Evolutionary conservation across 2,329 filamentous ascomycete species (phyloP).

Genomic region (Aspergillus glaucus): DNA sequence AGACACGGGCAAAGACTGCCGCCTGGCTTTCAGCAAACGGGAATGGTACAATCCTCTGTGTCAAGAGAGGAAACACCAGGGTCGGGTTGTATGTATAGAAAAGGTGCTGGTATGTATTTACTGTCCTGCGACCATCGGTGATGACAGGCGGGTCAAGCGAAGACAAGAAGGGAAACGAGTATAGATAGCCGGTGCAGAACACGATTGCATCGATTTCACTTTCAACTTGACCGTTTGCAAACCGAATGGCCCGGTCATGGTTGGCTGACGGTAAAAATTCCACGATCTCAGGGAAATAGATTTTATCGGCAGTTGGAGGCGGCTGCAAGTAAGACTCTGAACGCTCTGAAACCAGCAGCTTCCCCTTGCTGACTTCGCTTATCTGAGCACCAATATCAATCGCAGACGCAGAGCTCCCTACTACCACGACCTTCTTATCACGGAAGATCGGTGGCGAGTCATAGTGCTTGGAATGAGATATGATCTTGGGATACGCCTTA

Average conservation of each 20-base stretch:
- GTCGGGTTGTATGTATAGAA: conserved; percentile 72
- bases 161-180: conserved; percentile 67
- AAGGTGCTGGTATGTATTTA: conserved; percentile 71
- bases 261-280: conserved; percentile 48
- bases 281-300: conserved; percentile 49
- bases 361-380: conserved; percentile 50
- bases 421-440: conserved; percentile 69
- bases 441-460: conserved; percentile 58
- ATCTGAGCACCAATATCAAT: conserved; percentile 79
- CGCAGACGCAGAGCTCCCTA: conserved; percentile 80
- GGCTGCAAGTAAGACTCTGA: conserved; percentile 43
- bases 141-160: conserved; percentile 51
- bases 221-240: conserved; percentile 61
- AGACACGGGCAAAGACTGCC: conserved; percentile 69
- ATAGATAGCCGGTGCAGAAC: conserved; percentile 88
- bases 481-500: conserved; percentile 50
- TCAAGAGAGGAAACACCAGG: conserved; percentile 67
- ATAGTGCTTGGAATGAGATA: conserved; percentile 76
- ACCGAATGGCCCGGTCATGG: conserved; percentile 55
- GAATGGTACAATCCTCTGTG: conserved; percentile 84
- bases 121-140: conserved; percentile 62
- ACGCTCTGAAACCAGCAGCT: conserved; percentile 59
- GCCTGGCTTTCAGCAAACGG: conserved; percentile 72
- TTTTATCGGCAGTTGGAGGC: conserved; percentile 46
- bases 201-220: conserved; percentile 66